A percentile compares a stretch with the other conserved stretches of the same genome.
Evolutionary conservation across 352 stramenopile species (phyloP).

Genomic region (Globisporangium spiculum): DNA sequence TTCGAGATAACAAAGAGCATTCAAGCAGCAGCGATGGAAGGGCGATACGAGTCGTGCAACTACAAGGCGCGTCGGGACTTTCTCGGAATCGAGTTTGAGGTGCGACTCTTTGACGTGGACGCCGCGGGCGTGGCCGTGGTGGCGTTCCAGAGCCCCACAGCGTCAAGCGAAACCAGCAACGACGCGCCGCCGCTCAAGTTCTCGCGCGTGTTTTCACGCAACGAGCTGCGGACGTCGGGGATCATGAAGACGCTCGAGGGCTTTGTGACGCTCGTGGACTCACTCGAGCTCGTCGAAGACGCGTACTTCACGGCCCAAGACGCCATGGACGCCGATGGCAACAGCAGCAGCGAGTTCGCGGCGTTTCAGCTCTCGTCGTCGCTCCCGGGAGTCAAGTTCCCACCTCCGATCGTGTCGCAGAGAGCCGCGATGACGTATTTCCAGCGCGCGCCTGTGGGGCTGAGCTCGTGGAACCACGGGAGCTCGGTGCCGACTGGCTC

Average conservation of each 20-base stretch:
- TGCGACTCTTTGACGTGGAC: slow-evolving; percentile 72
- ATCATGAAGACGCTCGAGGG: slow-evolving; percentile 61
- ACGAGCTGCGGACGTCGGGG: slow-evolving; percentile 41
- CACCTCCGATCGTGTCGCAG: slow-evolving; percentile 52
- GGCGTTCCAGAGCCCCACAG: slow-evolving; percentile 30
- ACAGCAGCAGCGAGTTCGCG: slow-evolving; percentile 32
- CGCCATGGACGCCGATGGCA: slow-evolving; percentile 18
- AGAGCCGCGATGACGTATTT: slow-evolving; percentile 64
- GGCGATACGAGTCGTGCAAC: slow-evolving; percentile 44
- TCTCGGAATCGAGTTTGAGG: slow-evolving; percentile 60
- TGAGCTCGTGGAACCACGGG: slow-evolving; percentile 41
- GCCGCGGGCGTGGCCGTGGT: slow-evolving; percentile 61
- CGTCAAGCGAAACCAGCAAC: slow-evolving; percentile 16
- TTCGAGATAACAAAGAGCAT: background rate
- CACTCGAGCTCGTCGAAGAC: slow-evolving; percentile 66
- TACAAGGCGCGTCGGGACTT: slow-evolving; percentile 65
- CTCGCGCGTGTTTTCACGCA: slow-evolving; percentile 52
- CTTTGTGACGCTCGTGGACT: slow-evolving; percentile 58
- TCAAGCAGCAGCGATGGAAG: slow-evolving; percentile 7
- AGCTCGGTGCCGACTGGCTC: background rate
- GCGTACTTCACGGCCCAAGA: slow-evolving; percentile 57
- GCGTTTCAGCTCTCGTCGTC: slow-evolving; percentile 66
- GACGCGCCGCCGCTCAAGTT: slow-evolving; percentile 54
- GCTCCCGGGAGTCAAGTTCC: slow-evolving; percentile 52
- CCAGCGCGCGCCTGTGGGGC: slow-evolving; percentile 43